Base-by-base conservation (phyloP, 345 rosid species). In the Lenwebbia sp. region DNA sequence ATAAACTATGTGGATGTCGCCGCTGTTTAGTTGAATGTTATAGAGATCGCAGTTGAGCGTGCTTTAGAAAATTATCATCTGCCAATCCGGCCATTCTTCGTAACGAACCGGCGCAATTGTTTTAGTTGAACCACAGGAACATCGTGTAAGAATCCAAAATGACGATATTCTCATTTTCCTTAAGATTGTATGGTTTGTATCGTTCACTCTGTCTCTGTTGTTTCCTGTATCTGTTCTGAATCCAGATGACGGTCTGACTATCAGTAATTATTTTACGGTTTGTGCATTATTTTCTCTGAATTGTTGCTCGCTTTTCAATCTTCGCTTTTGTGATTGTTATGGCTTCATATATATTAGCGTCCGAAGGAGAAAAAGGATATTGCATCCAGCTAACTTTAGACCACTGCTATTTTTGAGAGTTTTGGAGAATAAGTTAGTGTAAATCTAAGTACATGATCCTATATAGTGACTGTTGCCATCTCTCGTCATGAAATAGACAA, bases 401-500 rank as follows among this genome's bases (percentile, higher is more conserved):
- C 40, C 9, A 33, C 40, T 62, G 4, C 19, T n/a, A 1, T 14
- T 14, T 6, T 58, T 3, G 15, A n/a, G 70, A 60, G 33, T 5
- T 60, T 10, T 60, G 75, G 75, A 62, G 75, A 7, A 30, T 62
- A 30, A 5, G 57, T 30, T 33, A 47, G 84, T 26, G 56, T 82
- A 82, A 60, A 52, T 82, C 25, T 5, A 82, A 82, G 53, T 21
- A 11, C 47, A 22, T 86, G 26, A 84, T 41, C 65, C 19, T 56
- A 54, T 21, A 74, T 10, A 22, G 13, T 83, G 55, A 84, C 23
- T 56, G 75, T 86, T 50, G 89, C 75, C 85, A n/a, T 58, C 47
- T 84, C 57, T 83, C 83, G 25, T 82, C 84, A 82, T 82, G 47
- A 15, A 82, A 87, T 52, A 94, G 99, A 94, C 99, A 14, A 92